Conservation (phyloP, 2,329 filamentous ascomycete genomes). For the Aspergillus glaucus region DNA sequence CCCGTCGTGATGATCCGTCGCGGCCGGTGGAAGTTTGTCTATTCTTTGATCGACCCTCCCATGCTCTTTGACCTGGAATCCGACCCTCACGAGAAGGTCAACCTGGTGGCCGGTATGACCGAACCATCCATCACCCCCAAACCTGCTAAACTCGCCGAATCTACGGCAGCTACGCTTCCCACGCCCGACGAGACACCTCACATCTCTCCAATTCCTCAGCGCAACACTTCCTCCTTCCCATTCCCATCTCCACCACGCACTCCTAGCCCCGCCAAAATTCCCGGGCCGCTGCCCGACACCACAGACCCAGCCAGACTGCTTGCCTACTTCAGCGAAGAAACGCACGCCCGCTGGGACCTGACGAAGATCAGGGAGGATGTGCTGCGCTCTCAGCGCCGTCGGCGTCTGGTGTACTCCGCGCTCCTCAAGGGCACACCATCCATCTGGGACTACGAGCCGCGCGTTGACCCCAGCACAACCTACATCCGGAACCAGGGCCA, state of each 20-base stretch:
- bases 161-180: constrained; percentile 18
- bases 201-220: constrained; percentile 21
- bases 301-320: constrained; percentile 43
- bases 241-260: constrained; percentile 35
- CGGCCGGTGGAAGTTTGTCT: constrained; percentile 85
- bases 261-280: constrained; percentile 30
- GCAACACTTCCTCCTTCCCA: constrained; percentile 19
- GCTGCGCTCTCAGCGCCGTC: constrained; percentile 68
- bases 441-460: constrained; percentile 79
- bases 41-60: constrained; percentile 73
- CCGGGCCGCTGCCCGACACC: constrained; percentile 25
- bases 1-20: constrained; percentile 92
- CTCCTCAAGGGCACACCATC: constrained; percentile 69
- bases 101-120: constrained; percentile 47
- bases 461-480: constrained; percentile 46
- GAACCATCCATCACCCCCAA: constrained; percentile 33
- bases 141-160: constrained; percentile 23
- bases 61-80: constrained; percentile 73
- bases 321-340: constrained; percentile 66
- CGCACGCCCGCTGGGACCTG: constrained; percentile 72
- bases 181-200: constrained; percentile 28
- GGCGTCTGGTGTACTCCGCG: constrained; percentile 72
- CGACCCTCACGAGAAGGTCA: constrained; percentile 72
- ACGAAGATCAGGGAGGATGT: constrained; percentile 68
- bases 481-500: constrained; percentile 63